Evolutionary conservation across 1,284 basidiomycete species (phyloP), one percentile per base, ranked within the genome.

Genomic region (Leccinum griseonigrum): DNA sequence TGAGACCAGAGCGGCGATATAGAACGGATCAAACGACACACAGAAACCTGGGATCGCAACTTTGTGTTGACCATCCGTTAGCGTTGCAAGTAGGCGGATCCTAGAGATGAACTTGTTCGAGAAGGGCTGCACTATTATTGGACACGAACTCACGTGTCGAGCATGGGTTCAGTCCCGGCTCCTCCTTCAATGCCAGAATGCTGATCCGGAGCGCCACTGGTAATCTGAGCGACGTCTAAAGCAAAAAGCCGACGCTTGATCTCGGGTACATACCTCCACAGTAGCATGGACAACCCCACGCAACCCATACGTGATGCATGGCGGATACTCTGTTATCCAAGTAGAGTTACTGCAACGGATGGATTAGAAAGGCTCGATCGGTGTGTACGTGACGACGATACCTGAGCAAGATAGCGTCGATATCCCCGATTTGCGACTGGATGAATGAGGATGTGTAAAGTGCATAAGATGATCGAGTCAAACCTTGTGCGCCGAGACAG

Each of bases 151-250:
- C 69, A 92, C 91, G 97, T 93, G 71, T 97, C 95, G 57, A 90
- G 81, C 92, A 98, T 96, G 0, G 95, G 95, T 75, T 98, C 96
- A 4, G 81, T 80, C 1, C 90, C 84, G 1, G 87, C 90, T 29
- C 97, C 97, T 43, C 97, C 97, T 69, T 98, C 94, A 8, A 98
- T 86, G 66, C 97, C 97, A 11, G 93, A 95, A 74, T 97, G 94
- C 51, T 92, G 78, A 69, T 96, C 94, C 0, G 90, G 87, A 14
- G 84, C 78, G 29, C 81, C 76, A 66, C 84, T 91, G 8, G 83
- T 82, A 56, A 95, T 86, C 83, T 90, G 64, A 22, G 29, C 60
- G 34, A 34, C 0, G n/a, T 60, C 10, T 22, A 54, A 50, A 57
- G 4, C 5, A 36, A 13, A 52, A 38, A 1, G 4, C 9, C 2